phyloP scores from a whole-genome alignment of 805 yeast genomes.

The Starmerella potacharoeniae region DNA sequence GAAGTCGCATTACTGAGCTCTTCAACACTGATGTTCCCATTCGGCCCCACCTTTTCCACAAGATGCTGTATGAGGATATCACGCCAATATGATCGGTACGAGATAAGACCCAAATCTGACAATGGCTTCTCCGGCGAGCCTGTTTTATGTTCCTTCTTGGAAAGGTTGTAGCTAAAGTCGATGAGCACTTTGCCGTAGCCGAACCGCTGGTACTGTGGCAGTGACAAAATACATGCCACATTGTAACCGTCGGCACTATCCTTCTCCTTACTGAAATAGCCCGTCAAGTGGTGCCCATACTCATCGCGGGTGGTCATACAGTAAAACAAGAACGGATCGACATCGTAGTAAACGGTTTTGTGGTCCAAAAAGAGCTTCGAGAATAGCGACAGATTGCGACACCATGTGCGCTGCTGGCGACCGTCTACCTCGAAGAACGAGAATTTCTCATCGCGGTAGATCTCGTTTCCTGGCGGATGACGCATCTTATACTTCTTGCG shows the following conservation, averaged over 20 bases:
- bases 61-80: constrained; percentile 70
- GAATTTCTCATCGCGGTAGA: constrained; percentile 82
- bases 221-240: constrained; percentile 90
- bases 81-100: constrained; percentile 95
- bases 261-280: constrained; percentile 93
- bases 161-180: constrained; percentile 84
- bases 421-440: constrained; percentile 98
- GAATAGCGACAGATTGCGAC: constrained; percentile 85
- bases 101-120: constrained; percentile 83
- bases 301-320: constrained; percentile 89
- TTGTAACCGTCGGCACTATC: constrained; percentile 92
- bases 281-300: constrained; percentile 89
- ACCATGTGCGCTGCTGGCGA: constrained; percentile 90
- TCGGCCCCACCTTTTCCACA: constrained; percentile 49
- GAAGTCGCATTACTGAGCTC: constrained; percentile 78
- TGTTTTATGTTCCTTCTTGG: constrained; percentile 74
- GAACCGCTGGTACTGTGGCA: constrained; percentile 92
- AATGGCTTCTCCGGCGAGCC: constrained; percentile 98
- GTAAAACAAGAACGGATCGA: constrained; percentile 91
- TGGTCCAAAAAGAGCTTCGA: constrained; percentile 88
- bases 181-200: constrained; percentile 89
- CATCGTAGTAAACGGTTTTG: constrained; percentile 92
- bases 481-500: constrained; percentile 74
- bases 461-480: constrained; percentile 98
- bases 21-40: constrained; percentile 62